phyloP scores from a whole-genome alignment of 129 eudicot genomes.

The Pulicaria dysenterica region DNA sequence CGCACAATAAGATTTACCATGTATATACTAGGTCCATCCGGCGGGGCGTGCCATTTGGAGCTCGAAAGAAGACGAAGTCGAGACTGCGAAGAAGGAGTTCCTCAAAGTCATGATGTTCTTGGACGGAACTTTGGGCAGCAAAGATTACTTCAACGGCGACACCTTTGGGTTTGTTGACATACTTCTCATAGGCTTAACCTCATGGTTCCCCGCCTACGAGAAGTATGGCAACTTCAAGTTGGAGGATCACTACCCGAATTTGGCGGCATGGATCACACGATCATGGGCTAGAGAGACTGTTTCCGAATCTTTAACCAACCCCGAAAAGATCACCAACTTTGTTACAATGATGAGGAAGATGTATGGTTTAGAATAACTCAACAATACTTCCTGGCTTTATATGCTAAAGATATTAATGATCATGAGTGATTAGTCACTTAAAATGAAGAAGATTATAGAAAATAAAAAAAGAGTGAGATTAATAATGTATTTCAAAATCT shows the following conservation, averaged over 20 bases:
- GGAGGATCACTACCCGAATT: constrained; percentile 62
- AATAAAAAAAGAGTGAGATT: constrained; percentile 19
- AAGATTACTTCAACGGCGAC: constrained; percentile 62
- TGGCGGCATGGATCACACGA: constrained; percentile 61
- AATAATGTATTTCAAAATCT: constrained; percentile 13
- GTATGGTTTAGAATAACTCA: constrained; percentile 55
- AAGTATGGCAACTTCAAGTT: constrained; percentile 66
- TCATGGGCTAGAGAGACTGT: constrained; percentile 58
- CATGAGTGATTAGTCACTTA: constrained; percentile 6
- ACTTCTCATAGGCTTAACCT: constrained; percentile 46
- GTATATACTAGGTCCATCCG: constrained; percentile 45
- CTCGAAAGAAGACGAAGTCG: constrained; percentile 49
- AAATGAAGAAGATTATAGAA: not conserved
- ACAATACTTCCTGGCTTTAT: constrained; percentile 3
- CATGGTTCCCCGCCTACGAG: constrained; percentile 70
- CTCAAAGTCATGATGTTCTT: constrained; percentile 55
- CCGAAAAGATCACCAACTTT: constrained; percentile 49
- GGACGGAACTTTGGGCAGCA: constrained; percentile 65
- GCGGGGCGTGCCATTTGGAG: constrained; percentile 67
- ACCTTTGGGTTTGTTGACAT: constrained; percentile 67
- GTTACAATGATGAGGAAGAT: constrained; percentile 56
- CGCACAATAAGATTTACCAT: not conserved
- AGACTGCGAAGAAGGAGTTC: constrained; percentile 59
- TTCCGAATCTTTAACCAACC: constrained; percentile 41
- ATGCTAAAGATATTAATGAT: not conserved